Percentiles rank a stretch among this genome's conserved stretches.
phyloP scores from a whole-genome alignment of 192 early-diverging fungal genomes.

The Rhizophagus prolifer region DNA sequence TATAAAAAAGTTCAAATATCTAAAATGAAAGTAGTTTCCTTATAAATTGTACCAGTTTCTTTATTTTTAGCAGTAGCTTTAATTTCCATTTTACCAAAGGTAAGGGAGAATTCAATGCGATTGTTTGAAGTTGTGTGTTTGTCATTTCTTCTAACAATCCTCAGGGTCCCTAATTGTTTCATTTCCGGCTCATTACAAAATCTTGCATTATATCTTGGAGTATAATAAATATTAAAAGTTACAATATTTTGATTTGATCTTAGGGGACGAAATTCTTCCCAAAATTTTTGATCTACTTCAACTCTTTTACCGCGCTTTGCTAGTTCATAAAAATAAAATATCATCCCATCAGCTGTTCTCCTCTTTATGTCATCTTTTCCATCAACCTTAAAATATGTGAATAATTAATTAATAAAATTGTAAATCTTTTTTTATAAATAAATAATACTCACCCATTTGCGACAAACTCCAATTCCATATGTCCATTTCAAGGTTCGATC shows the following conservation, averaged over 20 bases:
- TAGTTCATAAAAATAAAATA: conserved; percentile 15
- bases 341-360: background rate
- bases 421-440: background rate
- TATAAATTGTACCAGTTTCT: background rate
- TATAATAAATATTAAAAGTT: conserved; percentile 15
- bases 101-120: conserved; percentile 14
- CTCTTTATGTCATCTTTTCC: background rate
- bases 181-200: conserved; percentile 21
- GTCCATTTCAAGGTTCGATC: conserved; percentile 6
- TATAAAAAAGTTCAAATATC: background rate
- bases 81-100: conserved; percentile 28
- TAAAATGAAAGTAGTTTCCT: background rate
- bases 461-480: conserved; percentile 14
- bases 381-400: background rate
- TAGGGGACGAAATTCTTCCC: background rate
- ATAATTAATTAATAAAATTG: background rate
- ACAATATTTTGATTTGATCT: background rate
- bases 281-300: background rate
- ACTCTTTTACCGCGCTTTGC: conserved; percentile 7
- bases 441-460: background rate
- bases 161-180: conserved; percentile 2
- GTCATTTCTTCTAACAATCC: background rate
- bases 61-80: conserved; percentile 27
- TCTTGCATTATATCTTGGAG: background rate
- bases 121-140: background rate